phyloP scores from a whole-genome alignment of 345 rosid genomes.

The Diplotaxis tenuifolia region DNA sequence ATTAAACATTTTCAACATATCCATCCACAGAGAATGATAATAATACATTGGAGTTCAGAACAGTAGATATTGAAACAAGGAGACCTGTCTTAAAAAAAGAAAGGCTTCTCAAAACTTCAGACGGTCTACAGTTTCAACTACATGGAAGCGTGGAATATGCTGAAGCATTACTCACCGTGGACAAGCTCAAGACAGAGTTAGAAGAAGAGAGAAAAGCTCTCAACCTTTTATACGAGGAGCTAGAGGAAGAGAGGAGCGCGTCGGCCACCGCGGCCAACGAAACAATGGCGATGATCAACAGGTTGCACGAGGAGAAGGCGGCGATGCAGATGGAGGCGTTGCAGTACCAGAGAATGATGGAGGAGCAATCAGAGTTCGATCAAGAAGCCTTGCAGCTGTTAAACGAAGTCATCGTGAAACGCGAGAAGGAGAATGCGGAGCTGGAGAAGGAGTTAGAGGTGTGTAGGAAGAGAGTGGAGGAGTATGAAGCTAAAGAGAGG shows the following conservation, averaged over 20 bases:
- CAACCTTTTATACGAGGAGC: constrained; percentile 64
- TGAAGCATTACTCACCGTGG: constrained; percentile 55
- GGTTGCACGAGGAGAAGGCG: constrained; percentile 97
- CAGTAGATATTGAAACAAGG: constrained; percentile 39
- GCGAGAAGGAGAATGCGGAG: constrained; percentile 82
- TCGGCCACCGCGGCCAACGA: constrained; percentile 88
- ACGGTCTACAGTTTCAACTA: constrained; percentile 52
- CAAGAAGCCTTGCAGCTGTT: constrained; percentile 93
- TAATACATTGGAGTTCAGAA: constrained; percentile 44
- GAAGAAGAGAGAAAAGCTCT: constrained; percentile 66
- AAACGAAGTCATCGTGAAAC: constrained; percentile 76
- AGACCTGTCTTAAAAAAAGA: constrained; percentile 57
- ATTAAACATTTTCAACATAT: background rate
- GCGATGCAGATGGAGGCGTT: constrained; percentile 99
- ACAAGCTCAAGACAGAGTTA: constrained; percentile 61
- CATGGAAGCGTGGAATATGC: constrained; percentile 56
- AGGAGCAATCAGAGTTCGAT: constrained; percentile 90
- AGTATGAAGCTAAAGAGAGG: constrained; percentile 69
- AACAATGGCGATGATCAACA: constrained; percentile 99
- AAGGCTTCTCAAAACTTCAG: constrained; percentile 59
- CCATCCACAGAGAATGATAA: constrained; percentile 33
- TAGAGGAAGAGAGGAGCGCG: constrained; percentile 96
- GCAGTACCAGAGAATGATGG: constrained; percentile 99
- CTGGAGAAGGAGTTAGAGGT: constrained; percentile 71
- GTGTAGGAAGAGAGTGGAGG: constrained; percentile 59